Evolutionary conservation across 768 basidiomycete species (phyloP).

Genomic region (Leccinum olivaceopallidum): DNA sequence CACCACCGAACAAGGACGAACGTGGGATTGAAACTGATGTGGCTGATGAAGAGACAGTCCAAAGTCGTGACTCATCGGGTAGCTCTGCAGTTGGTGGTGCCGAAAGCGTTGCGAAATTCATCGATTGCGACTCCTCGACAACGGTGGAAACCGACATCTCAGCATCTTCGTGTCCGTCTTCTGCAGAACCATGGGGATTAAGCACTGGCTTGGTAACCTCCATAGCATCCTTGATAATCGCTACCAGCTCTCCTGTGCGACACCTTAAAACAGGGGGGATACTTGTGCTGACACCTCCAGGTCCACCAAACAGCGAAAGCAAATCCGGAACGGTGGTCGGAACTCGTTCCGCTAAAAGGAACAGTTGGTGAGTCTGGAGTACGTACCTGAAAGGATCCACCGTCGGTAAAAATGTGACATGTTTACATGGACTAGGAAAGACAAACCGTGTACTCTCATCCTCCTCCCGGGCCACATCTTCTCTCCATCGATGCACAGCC

Average conservation of each 20-base stretch:
- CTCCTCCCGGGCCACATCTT: conserved; percentile 71
- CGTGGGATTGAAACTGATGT: conserved; percentile 16
- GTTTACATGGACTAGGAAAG: not conserved
- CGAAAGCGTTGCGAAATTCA: conserved; percentile 13
- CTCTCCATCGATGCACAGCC: conserved; percentile 81
- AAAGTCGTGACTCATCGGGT: conserved; percentile 22
- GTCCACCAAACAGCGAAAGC: conserved; percentile 51
- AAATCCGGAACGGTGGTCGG: conserved; percentile 67
- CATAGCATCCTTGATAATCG: conserved; percentile 55
- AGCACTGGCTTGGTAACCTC: conserved; percentile 14
- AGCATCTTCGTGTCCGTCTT: not conserved
- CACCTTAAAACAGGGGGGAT: conserved; percentile 65
- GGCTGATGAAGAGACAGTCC: conserved; percentile 12
- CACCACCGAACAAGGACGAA: conserved; percentile 28
- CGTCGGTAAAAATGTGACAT: not conserved
- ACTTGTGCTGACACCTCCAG: conserved; percentile 26
- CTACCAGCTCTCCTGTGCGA: conserved; percentile 62
- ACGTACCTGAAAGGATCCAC: conserved; percentile 52
- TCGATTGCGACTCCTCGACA: conserved; percentile 7
- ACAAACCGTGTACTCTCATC: conserved; percentile 83
- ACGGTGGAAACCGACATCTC: conserved; percentile 1
- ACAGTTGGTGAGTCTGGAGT: conserved; percentile 71
- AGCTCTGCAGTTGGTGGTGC: conserved; percentile 1
- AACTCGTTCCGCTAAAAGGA: conserved; percentile 68
- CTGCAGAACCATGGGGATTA: not conserved